phyloP scores from a whole-genome alignment of 495 filamentous ascomycete species.

The Geoglossum glabrum region DNA sequence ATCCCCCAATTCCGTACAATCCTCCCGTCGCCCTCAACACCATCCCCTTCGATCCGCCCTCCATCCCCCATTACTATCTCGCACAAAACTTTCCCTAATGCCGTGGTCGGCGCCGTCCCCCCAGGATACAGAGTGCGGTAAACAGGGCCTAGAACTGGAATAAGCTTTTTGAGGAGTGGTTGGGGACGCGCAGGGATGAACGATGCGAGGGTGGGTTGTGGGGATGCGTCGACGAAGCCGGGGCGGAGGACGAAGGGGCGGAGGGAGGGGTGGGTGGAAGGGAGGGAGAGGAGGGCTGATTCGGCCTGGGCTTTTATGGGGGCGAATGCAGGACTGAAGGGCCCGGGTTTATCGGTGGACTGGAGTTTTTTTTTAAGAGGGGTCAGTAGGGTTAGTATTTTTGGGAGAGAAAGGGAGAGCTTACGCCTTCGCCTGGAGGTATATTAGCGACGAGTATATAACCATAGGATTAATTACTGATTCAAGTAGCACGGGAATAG shows the following conservation, averaged over 20 bases:
- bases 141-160: slow-evolving; percentile 8
- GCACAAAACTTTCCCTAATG: slow-evolving; percentile 25
- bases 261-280: slow-evolving; percentile 25
- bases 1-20: slow-evolving; percentile 28
- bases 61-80: slow-evolving; percentile 40
- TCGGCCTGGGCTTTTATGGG: slow-evolving; percentile 45
- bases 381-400: background rate
- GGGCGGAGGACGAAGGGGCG: slow-evolving; percentile 32
- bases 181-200: background rate
- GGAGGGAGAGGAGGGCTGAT: slow-evolving; percentile 25
- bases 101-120: slow-evolving; percentile 23
- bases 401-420: background rate
- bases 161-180: slow-evolving; percentile 7
- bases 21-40: slow-evolving; percentile 26
- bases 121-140: slow-evolving; percentile 6
- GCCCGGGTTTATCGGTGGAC: slow-evolving; percentile 26
- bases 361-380: background rate
- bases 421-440: background rate
- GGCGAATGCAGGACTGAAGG: slow-evolving; percentile 34
- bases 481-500: slow-evolving; percentile 2
- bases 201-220: slow-evolving; percentile 21
- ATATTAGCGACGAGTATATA: background rate
- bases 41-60: slow-evolving; percentile 20
- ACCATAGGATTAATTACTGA: background rate
- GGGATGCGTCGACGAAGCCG: slow-evolving; percentile 27